Conservation (phyloP, 352 stramenopile species). For the Phytophthora sp. region DNA sequence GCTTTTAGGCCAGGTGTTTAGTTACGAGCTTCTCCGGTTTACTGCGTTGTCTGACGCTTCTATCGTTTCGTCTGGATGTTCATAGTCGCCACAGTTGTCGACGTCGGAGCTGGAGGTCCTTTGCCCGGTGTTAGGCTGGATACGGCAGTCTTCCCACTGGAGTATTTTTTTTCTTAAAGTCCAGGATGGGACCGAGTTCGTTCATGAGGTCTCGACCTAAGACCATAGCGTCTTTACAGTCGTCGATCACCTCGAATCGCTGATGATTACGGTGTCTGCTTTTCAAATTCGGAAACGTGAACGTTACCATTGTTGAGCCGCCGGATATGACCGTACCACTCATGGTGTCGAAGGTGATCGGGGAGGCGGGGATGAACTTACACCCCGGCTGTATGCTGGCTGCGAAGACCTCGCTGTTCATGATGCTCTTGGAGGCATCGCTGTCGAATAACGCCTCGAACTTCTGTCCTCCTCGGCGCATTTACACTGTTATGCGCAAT, state of each 20-base stretch:
- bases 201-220: slow-evolving; percentile 17
- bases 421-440: too few species aligned
- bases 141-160: slow-evolving; percentile 11
- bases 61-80: slow-evolving; percentile 8
- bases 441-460: too few species aligned
- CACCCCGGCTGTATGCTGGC: too few species aligned
- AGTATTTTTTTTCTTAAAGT: too few species aligned
- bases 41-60: neutral
- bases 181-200: slow-evolving; percentile 1
- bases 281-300: neutral
- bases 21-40: neutral
- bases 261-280: slow-evolving; percentile 8
- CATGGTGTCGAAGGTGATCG: slow-evolving; percentile 12
- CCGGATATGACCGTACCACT: neutral
- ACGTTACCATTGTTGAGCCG: neutral
- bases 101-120: neutral
- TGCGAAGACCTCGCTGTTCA: too few species aligned
- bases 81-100: too few species aligned
- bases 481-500: too few species aligned
- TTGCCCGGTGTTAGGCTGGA: neutral
- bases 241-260: slow-evolving; percentile 11
- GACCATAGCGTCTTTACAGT: slow-evolving; percentile 10
- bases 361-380: slow-evolving; percentile 2
- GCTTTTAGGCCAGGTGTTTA: neutral
- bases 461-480: too few species aligned